These are phyloP conservation scores for Rhodocollybia butyracea DNA, from an alignment of 768 basidiomycete species.

Conservation along the genomic window DNA sequence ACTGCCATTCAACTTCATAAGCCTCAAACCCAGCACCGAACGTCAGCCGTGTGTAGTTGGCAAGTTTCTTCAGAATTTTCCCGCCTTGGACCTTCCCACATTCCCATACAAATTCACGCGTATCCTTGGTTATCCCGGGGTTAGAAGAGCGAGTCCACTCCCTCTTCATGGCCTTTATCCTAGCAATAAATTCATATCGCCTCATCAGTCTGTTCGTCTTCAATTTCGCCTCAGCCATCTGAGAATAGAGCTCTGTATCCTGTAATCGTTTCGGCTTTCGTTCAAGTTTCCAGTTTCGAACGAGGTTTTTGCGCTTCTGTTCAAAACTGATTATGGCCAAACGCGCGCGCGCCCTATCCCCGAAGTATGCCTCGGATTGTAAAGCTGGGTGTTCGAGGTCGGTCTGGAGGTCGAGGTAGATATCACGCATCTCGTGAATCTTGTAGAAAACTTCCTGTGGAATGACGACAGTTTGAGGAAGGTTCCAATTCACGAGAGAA, in stretches of 20 bases:
- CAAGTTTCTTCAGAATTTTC: slow-evolving; percentile 8
- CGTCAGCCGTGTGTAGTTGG: slow-evolving; percentile 11
- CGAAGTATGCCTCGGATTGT: slow-evolving; percentile 3
- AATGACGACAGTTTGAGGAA: slow-evolving; percentile 11
- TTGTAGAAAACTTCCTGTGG: slow-evolving; percentile 10
- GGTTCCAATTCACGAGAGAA: slow-evolving; percentile 6
- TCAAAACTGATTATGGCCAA: slow-evolving; percentile 14
- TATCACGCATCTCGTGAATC: slow-evolving; percentile 11
- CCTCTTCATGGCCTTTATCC: slow-evolving; percentile 11
- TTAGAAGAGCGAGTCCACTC: slow-evolving; percentile 5
- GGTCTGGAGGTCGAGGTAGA: slow-evolving; percentile 12
- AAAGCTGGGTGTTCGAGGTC: slow-evolving; percentile 16
- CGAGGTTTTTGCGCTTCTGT: slow-evolving; percentile 8
- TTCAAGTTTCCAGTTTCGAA: slow-evolving; percentile 4
- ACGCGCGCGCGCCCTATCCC: slow-evolving; percentile 3
- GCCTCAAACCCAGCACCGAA: slow-evolving; percentile 12
- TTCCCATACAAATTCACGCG: slow-evolving; percentile 11
- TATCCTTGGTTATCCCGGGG: not conserved
- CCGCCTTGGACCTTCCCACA: slow-evolving; percentile 15
- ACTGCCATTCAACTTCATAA: slow-evolving; percentile 16
- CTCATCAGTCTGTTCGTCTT: slow-evolving; percentile 9
- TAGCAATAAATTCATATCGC: slow-evolving; percentile 15
- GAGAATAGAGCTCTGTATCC: slow-evolving; percentile 8
- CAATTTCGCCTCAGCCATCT: slow-evolving; percentile 8
- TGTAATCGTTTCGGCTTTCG: slow-evolving; percentile 1